A percentile compares a stretch with the other conserved stretches of the same genome.
Evolutionary conservation across 345 rosid genomes (phyloP).

Genomic region (Populus simonii): DNA sequence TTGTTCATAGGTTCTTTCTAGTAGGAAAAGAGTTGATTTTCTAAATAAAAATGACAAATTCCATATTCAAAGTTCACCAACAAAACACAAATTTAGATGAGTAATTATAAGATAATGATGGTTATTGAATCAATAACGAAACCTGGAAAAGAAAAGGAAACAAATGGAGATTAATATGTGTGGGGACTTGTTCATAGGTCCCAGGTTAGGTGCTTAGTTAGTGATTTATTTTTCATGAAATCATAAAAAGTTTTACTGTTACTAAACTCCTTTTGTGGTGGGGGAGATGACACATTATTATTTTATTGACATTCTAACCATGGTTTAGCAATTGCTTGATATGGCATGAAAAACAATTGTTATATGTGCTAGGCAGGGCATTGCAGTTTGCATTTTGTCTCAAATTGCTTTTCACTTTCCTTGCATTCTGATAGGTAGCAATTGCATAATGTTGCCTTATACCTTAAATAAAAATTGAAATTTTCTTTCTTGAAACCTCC

Average conservation of each 20-base stretch:
- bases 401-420: too few relatives aligned
- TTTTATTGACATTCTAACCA: too few relatives aligned
- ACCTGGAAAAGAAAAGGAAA: background rate
- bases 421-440: too few relatives aligned
- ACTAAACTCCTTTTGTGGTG: background rate
- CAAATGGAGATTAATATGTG: background rate
- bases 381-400: too few relatives aligned
- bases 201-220: background rate
- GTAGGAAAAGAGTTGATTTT: background rate
- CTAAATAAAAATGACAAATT: background rate
- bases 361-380: too few relatives aligned
- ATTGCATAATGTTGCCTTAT: background rate
- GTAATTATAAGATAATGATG: background rate
- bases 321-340: too few relatives aligned
- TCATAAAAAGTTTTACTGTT: background rate
- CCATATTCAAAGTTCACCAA: background rate
- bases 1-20: background rate
- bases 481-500: too few relatives aligned
- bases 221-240: background rate
- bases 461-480: too few relatives aligned
- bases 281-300: too few relatives aligned
- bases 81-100: background rate
- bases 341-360: too few relatives aligned
- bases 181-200: background rate
- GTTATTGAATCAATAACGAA: background rate